Evolutionary conservation across 805 yeast genomes (phyloP), one percentile per base, ranked within the genome.

Genomic region (Candida fluviatilis): DNA sequence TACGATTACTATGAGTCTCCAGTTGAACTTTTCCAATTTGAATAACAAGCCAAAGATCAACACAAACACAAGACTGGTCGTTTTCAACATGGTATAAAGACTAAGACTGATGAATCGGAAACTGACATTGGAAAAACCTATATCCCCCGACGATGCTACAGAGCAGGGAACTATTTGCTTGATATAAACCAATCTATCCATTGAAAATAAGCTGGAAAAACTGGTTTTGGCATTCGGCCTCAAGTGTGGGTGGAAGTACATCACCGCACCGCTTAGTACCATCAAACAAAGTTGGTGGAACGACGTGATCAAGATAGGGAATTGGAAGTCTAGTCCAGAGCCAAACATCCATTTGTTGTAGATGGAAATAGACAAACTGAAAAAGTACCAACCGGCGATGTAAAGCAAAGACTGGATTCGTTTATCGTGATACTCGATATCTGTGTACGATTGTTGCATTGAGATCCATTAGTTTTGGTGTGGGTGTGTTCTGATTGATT

Each of bases 261-360:
- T 45, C 34, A 71, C 63, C 18, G 57, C 30, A 4, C 71, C 56
- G 37, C 91, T 75, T 25, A 84, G 52, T 31, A 66, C 38, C 41
- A 84, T 66, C 31, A 88, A 74, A 34, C 83, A 75, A 18, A 82
- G 54, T 63, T 93, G 98, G 63, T 93, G 99, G 49, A 82, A 72
- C 3, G 90, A 70, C 0, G 99, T 93, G 37, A 90, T 78, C 19
- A 90, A 63, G 16, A 93, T 75, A 1, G 99, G 99, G 55, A 80
- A 93, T 23, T 78, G 76, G 51, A 93, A 82, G 54, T 85, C 78
- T 39, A 90, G 66, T 14, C 87, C 84, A 7, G 75, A 71, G 28
- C 91, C 90, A 65, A 91, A 93, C 97, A 91, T 91, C 97, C 97
- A 89, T 64, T 90, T 90, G 69, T 93, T 93, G 65, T 91, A 93